Conservation (phyloP, 2,329 filamentous ascomycete genomes). For the Beauveria sp. region DNA sequence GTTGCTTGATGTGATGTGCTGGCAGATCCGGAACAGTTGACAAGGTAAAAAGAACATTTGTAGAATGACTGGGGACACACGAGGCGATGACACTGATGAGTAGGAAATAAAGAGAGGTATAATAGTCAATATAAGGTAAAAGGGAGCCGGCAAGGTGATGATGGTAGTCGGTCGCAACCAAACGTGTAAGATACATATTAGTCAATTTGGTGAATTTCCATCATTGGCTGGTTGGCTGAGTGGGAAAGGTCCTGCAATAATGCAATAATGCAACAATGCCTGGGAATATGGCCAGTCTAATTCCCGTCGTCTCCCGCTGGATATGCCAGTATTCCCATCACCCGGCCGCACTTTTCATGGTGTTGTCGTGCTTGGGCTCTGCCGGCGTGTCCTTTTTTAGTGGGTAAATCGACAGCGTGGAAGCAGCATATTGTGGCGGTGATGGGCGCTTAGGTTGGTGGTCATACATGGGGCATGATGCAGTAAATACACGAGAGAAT, state of each 20-base stretch:
- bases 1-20: not conserved
- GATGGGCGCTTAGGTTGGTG: not conserved
- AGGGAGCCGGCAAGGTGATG: no score
- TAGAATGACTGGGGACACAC: no score
- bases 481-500: not conserved
- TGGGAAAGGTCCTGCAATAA: no score
- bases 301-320: slow-evolving; percentile 6
- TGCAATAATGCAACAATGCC: not conserved
- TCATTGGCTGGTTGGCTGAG: no score
- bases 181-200: no score
- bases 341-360: not conserved
- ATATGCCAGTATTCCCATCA: not conserved
- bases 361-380: not conserved
- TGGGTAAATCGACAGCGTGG: not conserved
- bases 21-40: not conserved
- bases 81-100: no score
- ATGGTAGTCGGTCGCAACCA: no score
- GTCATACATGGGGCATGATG: not conserved
- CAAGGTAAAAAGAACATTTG: no score
- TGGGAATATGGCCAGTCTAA: slow-evolving; percentile 1
- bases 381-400: not conserved
- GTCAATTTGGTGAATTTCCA: no score
- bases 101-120: no score
- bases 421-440: not conserved
- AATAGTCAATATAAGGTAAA: no score